phyloP scores from a whole-genome alignment of 441 rosid species.

The Rhodomyrtus psidioides region DNA sequence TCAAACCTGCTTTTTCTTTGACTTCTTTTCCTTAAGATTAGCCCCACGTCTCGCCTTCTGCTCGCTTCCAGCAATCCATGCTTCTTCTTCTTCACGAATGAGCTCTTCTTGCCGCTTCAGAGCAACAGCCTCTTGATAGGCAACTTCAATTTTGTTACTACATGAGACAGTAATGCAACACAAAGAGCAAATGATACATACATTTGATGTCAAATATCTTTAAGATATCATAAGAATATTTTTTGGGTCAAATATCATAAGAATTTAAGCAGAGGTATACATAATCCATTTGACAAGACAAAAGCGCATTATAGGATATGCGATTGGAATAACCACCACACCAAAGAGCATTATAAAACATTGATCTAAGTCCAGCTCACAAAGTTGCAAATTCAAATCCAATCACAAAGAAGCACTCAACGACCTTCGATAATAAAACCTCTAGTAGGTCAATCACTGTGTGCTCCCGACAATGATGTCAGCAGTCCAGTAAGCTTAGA shows the following conservation, averaged over 20 bases:
- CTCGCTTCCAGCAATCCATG: slow-evolving; percentile 72
- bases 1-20: slow-evolving; percentile 83
- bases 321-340: neutral
- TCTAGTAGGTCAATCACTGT: neutral
- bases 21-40: slow-evolving; percentile 72
- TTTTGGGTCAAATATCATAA: too few relatives aligned
- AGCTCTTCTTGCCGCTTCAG: slow-evolving; percentile 91
- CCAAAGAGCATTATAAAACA: neutral
- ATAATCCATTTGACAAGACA: neutral
- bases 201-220: neutral
- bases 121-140: slow-evolving; percentile 95
- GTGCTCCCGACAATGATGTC: neutral
- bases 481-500: neutral
- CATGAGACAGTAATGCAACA: neutral
- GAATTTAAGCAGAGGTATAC: neutral
- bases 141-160: slow-evolving; percentile 84
- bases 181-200: neutral
- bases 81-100: slow-evolving; percentile 94
- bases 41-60: slow-evolving; percentile 77
- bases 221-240: neutral
- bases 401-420: neutral
- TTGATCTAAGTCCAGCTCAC: neutral
- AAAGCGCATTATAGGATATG: neutral
- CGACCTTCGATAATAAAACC: neutral
- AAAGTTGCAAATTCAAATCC: neutral